Conservation (phyloP, 768 basidiomycete species). For the Cyclocybe cylindracea region DNA sequence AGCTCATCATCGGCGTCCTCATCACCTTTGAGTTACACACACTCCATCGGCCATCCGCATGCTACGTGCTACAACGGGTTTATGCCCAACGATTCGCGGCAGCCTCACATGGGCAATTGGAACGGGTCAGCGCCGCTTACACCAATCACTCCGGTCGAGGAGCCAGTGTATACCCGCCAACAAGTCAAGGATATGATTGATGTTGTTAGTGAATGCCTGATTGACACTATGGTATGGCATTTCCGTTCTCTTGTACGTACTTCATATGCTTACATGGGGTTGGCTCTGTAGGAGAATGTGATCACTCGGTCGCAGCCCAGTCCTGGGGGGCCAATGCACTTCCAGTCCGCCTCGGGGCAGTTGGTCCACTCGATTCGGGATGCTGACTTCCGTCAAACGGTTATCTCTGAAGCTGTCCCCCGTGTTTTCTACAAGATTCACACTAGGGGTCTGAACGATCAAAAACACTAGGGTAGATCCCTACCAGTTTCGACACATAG, state of each 20-base stretch:
- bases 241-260: not conserved
- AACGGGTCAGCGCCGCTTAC: conserved; percentile 11
- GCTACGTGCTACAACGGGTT: conserved; percentile 11
- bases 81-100: conserved; percentile 7
- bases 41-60: conserved; percentile 18
- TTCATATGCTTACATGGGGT: not conserved
- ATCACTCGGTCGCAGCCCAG: conserved; percentile 14
- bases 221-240: conserved; percentile 26
- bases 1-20: conserved; percentile 27
- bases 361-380: conserved; percentile 20
- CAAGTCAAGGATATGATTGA: conserved; percentile 32
- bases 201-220: conserved; percentile 28
- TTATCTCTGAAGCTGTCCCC: conserved; percentile 24
- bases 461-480: conserved; percentile 5
- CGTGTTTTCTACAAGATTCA: conserved; percentile 24
- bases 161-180: conserved; percentile 29
- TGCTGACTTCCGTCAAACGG: conserved; percentile 22
- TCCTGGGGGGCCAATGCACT: conserved; percentile 5
- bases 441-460: conserved; percentile 10
- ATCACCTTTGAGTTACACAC: conserved; percentile 21
- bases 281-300: conserved; percentile 19
- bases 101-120: conserved; percentile 13
- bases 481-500: too few relatives aligned
- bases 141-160: conserved; percentile 14
- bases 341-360: conserved; percentile 18